These are phyloP conservation scores for Favolaschia claudopus DNA, from an alignment of 768 basidiomycete genomes.

Conservation along the genomic window DNA sequence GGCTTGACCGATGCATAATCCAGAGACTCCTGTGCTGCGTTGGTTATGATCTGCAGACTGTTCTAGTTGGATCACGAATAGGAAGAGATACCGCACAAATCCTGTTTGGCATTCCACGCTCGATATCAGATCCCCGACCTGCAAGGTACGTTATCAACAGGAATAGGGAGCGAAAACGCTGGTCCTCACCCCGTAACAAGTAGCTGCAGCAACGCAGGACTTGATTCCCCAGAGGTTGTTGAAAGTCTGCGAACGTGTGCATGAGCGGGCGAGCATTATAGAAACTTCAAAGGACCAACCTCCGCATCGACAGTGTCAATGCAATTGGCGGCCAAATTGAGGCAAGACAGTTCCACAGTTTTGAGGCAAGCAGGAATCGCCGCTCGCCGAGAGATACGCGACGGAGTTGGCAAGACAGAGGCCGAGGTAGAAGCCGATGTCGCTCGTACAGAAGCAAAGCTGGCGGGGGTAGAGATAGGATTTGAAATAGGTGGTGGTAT, in stretches of 20 bases:
- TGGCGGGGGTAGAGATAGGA: too few species aligned
- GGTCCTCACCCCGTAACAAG: slow-evolving; percentile 21
- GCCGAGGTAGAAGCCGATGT: too few species aligned
- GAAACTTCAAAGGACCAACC: background rate
- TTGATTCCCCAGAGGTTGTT: slow-evolving; percentile 16
- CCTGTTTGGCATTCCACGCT: slow-evolving; percentile 26
- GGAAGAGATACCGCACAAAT: too few species aligned
- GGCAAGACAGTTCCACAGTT: slow-evolving; percentile 17
- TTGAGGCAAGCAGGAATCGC: slow-evolving; percentile 20
- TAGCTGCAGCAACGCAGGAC: slow-evolving; percentile 26
- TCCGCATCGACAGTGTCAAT: slow-evolving; percentile 5
- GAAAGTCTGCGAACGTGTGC: background rate
- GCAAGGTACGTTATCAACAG: background rate
- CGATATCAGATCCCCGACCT: slow-evolving; percentile 24
- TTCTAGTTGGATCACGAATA: too few species aligned
- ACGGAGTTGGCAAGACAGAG: too few species aligned
- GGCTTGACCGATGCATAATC: too few species aligned
- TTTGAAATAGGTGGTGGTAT: too few species aligned
- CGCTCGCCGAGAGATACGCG: slow-evolving; percentile 15
- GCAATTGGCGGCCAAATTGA: slow-evolving; percentile 20
- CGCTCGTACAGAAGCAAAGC: too few species aligned
- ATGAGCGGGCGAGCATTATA: background rate
- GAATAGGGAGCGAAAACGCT: background rate
- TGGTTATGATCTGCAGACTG: too few species aligned
- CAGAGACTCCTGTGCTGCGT: slow-evolving; percentile 9